Evolutionary conservation across 2,329 filamentous ascomycete genomes (phyloP), one percentile per base, ranked within the genome.

Genomic region (Grosmannia serpens): DNA sequence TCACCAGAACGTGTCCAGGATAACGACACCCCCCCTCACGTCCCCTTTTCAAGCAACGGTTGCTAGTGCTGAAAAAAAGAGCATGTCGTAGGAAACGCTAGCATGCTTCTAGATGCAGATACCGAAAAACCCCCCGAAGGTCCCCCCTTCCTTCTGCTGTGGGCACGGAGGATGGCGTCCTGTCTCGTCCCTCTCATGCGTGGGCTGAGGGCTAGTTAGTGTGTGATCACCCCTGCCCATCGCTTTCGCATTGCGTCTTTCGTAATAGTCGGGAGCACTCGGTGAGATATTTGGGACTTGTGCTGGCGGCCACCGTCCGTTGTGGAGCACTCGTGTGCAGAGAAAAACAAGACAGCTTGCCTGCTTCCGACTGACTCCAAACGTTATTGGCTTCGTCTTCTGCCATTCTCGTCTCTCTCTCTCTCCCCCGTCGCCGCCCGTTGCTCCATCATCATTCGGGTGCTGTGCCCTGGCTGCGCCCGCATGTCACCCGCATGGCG

Each of bases 221-320:
- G n/a, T n/a, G n/a, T n/a, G n/a, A n/a, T n/a, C 44, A 20, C 44
- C 17, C 44, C 47, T 29, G 26, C 5, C 26, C 24, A 8, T 41
- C 20, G n/a, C 11, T 5, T 17, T 17, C 31, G 29, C 51, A 29
- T 17, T 38, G 8, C 22, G 24, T 24, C 24, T 24, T 24, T 20
- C 17, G 26, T 22, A 55, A 55, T 47, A 26, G 31, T 50, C n/a
- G 29, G 26, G 1, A 20, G 20, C 47, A 53, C 58, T 62, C 61
- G 61, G 61, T 62, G 61, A 62, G 58, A 53, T 50, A 35, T 62
- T 60, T 55, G 51, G 61, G 58, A 29, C 29, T 46, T 55, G 24
- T 10, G 31, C 10, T 35, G 33, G 33, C 10, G 33, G 9, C 31
- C 31, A 33, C 31, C 5, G 20, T 11, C 15, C 8, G 20, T 55